Conservation (phyloP, 2,329 filamentous ascomycete genomes). For the Talaromyces sp. region DNA sequence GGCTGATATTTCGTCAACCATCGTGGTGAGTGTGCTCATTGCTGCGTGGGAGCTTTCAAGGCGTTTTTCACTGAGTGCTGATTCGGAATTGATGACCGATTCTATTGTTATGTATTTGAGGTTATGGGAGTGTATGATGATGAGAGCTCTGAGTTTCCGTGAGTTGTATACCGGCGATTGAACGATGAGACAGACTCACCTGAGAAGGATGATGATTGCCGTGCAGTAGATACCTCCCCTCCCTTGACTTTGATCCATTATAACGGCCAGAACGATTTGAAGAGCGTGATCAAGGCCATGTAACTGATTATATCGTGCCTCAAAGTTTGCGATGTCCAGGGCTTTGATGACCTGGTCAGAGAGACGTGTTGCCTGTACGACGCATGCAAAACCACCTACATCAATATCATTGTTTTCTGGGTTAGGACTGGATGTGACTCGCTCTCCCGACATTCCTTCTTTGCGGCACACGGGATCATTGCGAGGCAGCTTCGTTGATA, state of each 20-base stretch:
- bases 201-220: conserved; percentile 20
- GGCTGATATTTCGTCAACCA: conserved; percentile 23
- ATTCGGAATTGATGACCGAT: neutral
- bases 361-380: conserved; percentile 26
- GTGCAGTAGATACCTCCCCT: conserved; percentile 21
- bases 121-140: conserved; percentile 21
- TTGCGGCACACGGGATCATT: neutral
- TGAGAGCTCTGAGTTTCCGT: conserved; percentile 24
- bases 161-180: no score
- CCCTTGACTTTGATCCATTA: conserved; percentile 13
- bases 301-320: conserved; percentile 19
- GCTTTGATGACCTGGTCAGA: conserved; percentile 23
- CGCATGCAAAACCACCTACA: conserved; percentile 22
- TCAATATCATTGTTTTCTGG: neutral
- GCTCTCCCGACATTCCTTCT: neutral
- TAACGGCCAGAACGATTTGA: conserved; percentile 15
- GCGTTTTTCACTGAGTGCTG: no score
- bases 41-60: conserved; percentile 19
- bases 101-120: conserved; percentile 14
- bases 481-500: conserved; percentile 1
- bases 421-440: neutral
- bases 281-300: conserved; percentile 18
- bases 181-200: conserved; percentile 15
- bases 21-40: conserved; percentile 25
- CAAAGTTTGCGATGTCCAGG: conserved; percentile 14